Conservation (phyloP, 2,329 filamentous ascomycete genomes). For the Periglandula ipomoeae region DNA sequence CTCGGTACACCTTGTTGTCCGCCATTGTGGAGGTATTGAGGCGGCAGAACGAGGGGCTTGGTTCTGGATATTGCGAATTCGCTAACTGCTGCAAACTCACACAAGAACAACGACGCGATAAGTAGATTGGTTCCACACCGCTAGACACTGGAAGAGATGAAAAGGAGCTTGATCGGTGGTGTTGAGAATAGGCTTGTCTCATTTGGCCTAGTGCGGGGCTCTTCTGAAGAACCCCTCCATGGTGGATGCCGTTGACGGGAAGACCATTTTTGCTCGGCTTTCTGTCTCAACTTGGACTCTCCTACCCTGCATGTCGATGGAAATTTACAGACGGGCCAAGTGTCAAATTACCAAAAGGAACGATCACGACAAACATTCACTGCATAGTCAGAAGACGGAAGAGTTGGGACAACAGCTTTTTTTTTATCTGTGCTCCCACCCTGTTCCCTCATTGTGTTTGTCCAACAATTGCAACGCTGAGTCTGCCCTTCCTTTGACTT, state of each 20-base stretch:
- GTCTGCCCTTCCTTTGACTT: too few species aligned
- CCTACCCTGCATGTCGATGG: neutral
- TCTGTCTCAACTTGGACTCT: neutral
- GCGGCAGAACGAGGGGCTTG: neutral
- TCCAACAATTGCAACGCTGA: too few species aligned
- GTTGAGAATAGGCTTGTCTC: neutral
- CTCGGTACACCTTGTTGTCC: constrained; percentile 62
- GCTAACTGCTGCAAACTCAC: neutral
- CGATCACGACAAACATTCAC: neutral
- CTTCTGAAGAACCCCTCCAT: neutral
- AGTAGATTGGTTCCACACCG: constrained; percentile 1
- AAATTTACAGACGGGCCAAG: too few species aligned
- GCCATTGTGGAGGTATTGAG: constrained; percentile 26
- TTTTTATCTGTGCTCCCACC: neutral
- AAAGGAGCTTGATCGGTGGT: neutral
- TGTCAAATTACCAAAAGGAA: too few species aligned
- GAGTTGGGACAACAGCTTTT: neutral
- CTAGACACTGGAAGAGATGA: neutral
- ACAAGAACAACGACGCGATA: neutral
- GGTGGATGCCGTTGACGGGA: too few species aligned
- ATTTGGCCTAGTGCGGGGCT: neutral
- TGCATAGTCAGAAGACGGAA: neutral
- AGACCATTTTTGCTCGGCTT: too few species aligned
- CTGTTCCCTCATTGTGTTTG: too few species aligned
- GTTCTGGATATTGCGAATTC: neutral